These are phyloP conservation scores for Lachancea lanzarotensis DNA, from an alignment of 805 yeast species.

Conservation along the genomic window DNA sequence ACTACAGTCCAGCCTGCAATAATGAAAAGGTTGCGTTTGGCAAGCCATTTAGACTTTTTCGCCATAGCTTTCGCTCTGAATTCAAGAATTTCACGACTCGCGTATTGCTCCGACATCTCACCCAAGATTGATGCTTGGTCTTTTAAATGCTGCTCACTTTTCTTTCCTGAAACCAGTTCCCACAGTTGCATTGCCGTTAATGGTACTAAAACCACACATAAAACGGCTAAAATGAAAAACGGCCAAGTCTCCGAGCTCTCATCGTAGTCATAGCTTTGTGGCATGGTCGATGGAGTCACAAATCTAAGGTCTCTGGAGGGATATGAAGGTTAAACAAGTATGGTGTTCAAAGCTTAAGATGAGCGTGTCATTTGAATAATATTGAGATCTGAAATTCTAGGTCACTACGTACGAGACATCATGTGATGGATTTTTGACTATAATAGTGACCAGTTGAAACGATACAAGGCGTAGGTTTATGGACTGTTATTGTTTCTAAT, in stretches of 20 bases:
- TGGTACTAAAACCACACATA: conserved; percentile 65
- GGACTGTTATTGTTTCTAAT: no score
- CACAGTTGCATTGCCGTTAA: conserved; percentile 38
- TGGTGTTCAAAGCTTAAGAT: not conserved
- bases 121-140: conserved; percentile 9
- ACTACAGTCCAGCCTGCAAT: conserved; percentile 58
- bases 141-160: conserved; percentile 2
- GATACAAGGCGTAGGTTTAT: no score
- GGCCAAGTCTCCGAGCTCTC: conserved; percentile 94
- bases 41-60: conserved; percentile 18
- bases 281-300: conserved; percentile 16
- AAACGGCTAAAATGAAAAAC: conserved; percentile 68
- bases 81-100: conserved; percentile 16
- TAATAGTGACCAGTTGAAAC: no score
- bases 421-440: no score
- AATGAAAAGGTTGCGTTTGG: conserved; percentile 21
- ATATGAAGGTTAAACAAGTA: not conserved
- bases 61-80: conserved; percentile 19
- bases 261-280: conserved; percentile 52
- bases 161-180: conserved; percentile 14
- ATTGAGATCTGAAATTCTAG: not conserved
- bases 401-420: not conserved
- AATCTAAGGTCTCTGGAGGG: not conserved
- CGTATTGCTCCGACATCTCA: conserved; percentile 18
- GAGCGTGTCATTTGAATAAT: not conserved